These are phyloP conservation scores for Komagataella pastoris DNA, from an alignment of 805 yeast genomes.

Conservation along the genomic window DNA sequence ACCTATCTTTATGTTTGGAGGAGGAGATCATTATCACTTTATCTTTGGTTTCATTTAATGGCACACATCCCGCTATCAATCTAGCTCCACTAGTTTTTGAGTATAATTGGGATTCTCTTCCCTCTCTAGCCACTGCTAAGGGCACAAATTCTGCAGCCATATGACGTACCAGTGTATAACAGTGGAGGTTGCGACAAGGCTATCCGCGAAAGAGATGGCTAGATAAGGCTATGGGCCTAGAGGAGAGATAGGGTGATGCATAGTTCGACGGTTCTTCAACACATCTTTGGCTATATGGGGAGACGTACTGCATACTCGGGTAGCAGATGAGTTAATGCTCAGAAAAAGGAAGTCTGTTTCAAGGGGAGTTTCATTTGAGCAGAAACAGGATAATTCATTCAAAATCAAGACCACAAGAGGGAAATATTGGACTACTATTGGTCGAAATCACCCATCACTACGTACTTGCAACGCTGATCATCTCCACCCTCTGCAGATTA, in stretches of 20 bases:
- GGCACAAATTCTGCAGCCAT: not conserved
- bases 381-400: too few relatives aligned
- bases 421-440: too few relatives aligned
- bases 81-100: conserved; percentile 57
- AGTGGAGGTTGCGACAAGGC: not conserved
- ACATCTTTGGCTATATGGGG: not conserved
- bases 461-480: too few relatives aligned
- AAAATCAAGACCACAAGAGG: too few relatives aligned
- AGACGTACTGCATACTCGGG: too few relatives aligned
- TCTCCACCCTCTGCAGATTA: too few relatives aligned
- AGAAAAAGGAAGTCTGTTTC: too few relatives aligned
- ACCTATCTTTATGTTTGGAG: conserved; percentile 47
- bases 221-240: not conserved
- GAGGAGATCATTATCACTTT: conserved; percentile 74
- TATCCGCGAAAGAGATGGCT: not conserved
- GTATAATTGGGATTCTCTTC: conserved; percentile 49
- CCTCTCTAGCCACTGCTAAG: conserved; percentile 27
- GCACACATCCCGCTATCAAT: conserved; percentile 86
- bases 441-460: too few relatives aligned
- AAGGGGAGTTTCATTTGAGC: too few relatives aligned
- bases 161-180: not conserved
- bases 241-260: not conserved
- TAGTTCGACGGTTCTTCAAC: not conserved
- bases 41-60: conserved; percentile 40
- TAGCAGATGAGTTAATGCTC: too few relatives aligned